Base-by-base conservation (phyloP, 2,329 filamentous ascomycete genomes). In the Periconia sp. region DNA sequence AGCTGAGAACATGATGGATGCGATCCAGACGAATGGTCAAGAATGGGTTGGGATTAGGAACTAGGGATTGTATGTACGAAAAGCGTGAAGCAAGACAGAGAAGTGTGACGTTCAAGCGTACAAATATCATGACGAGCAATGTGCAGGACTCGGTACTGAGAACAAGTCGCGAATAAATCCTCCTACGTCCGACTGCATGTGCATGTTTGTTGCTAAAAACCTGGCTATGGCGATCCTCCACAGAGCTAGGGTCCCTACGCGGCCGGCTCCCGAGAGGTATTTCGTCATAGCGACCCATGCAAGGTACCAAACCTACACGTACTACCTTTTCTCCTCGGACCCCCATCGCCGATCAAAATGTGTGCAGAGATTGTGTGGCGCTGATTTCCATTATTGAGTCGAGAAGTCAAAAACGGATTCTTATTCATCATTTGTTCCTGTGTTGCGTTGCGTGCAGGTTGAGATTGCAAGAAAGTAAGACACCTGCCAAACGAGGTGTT, bases 1-100 rank as follows among this genome's bases (percentile, higher is more conserved):
- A 33, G 47, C 33, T 2, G 55, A 54, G 37, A 48, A 53, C 10
- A 35, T 53, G 30, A 19, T 44, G 40, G 45, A 53, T 46, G 41
- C 41, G 23, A 35, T 30, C 33, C 11, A 37, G 15, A 37, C 10
- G 33, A 14, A 37, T n/a, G 33, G 5, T 37, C 15, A 37, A 18
- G 43, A 45, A 6, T 27, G 2, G 3, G 6, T 10, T 19, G 18
- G 18, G 11, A 23, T 27, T 23, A 2, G 23, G 19, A 17, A 27
- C 8, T 45, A 13, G 30, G n/a, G 23, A 17, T 11, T n/a, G 41
- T 42, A 11, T 7, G 27, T 11, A 30, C 6, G 30, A 23, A 19
- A 45, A 20, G 41, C 13, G 6, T 14, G 33, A 14, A 37, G 33
- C 33, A 37, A 37, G 33, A 14, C 13, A 11, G 6, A n/a, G 33